Percentiles rank a stretch among this genome's conserved stretches.
Evolutionary conservation across 805 yeast genomes (phyloP).

Genomic region (Candida loeiensis): DNA sequence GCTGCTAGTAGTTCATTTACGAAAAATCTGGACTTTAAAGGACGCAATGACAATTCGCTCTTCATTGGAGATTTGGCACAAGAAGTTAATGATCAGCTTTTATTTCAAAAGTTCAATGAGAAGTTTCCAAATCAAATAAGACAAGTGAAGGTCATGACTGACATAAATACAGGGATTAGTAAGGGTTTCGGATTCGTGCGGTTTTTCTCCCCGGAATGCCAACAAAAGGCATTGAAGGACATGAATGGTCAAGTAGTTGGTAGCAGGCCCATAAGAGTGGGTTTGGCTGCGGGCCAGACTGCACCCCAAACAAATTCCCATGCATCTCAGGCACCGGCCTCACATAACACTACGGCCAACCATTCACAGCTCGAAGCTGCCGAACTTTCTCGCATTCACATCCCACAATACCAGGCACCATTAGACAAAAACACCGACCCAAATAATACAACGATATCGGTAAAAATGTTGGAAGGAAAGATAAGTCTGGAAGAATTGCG

Average conservation of each 20-base stretch:
- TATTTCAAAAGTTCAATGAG: slow-evolving; percentile 63
- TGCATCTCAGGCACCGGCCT: not conserved
- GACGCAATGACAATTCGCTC: slow-evolving; percentile 52
- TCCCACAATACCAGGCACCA: slow-evolving; percentile 49
- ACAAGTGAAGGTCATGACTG: slow-evolving; percentile 76
- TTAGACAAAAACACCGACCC: slow-evolving; percentile 72
- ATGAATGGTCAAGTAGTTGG: slow-evolving; percentile 78
- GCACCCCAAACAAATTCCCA: slow-evolving; percentile 3
- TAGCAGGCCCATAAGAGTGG: slow-evolving; percentile 76
- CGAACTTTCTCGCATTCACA: slow-evolving; percentile 16
- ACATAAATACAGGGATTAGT: slow-evolving; percentile 62
- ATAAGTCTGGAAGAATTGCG: slow-evolving; percentile 62
- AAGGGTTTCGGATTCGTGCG: slow-evolving; percentile 92
- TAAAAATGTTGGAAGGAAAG: slow-evolving; percentile 60
- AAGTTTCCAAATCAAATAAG: slow-evolving; percentile 66
- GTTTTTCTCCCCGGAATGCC: slow-evolving; percentile 61
- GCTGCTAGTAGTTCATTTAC: not conserved
- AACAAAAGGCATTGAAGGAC: slow-evolving; percentile 67
- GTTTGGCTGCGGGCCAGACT: slow-evolving; percentile 37
- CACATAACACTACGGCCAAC: no score
- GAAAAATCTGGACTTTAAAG: slow-evolving; percentile 1
- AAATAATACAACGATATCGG: slow-evolving; percentile 69
- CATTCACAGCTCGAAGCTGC: slow-evolving; percentile 11
- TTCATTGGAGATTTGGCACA: slow-evolving; percentile 85
- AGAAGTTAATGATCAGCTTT: slow-evolving; percentile 62